Evolutionary conservation across 176 grass and related monocot genomes (phyloP).

Genomic region (Dendrocalamus sinicus): DNA sequence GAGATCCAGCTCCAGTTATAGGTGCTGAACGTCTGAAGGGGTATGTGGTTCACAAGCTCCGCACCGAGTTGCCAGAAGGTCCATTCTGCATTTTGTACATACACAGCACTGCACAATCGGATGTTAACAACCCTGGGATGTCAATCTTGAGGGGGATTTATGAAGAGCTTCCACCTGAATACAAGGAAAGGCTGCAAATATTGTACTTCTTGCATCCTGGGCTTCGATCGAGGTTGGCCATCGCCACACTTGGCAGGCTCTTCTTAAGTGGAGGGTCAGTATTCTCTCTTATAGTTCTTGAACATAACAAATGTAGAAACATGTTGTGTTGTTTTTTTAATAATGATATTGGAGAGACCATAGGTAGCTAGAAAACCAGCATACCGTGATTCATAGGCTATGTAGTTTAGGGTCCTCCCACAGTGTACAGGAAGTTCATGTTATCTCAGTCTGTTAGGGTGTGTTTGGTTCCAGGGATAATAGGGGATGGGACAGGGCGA

Average conservation of each 20-base stretch:
- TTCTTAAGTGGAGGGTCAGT: constrained; percentile 91
- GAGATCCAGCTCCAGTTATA: constrained; percentile 73
- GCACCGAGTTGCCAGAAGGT: constrained; percentile 61
- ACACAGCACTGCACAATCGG: constrained; percentile 83
- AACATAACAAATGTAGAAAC: constrained; percentile 3
- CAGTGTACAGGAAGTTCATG: neutral
- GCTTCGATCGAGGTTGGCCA: constrained; percentile 68
- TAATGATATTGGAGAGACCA: neutral
- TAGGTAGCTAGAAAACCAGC: neutral
- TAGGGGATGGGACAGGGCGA: too few relatives aligned
- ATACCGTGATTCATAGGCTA: neutral
- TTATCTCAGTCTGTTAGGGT: neutral
- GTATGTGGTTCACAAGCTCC: constrained; percentile 73
- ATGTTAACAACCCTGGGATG: constrained; percentile 95
- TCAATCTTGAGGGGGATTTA: constrained; percentile 83
- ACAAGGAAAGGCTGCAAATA: constrained; percentile 76
- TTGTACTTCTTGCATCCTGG: constrained; percentile 92
- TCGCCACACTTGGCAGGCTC: constrained; percentile 81
- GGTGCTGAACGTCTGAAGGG: constrained; percentile 78
- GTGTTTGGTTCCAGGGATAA: too few relatives aligned
- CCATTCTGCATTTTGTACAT: constrained; percentile 90
- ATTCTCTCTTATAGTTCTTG: constrained; percentile 14
- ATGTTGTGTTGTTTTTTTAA: neutral
- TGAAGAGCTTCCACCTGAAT: constrained; percentile 75
- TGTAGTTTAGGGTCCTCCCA: neutral